A percentile compares a stretch with the other conserved stretches of the same genome.
phyloP scores from a whole-genome alignment of 345 rosid genomes.

The Eucalyptus microcorys region DNA sequence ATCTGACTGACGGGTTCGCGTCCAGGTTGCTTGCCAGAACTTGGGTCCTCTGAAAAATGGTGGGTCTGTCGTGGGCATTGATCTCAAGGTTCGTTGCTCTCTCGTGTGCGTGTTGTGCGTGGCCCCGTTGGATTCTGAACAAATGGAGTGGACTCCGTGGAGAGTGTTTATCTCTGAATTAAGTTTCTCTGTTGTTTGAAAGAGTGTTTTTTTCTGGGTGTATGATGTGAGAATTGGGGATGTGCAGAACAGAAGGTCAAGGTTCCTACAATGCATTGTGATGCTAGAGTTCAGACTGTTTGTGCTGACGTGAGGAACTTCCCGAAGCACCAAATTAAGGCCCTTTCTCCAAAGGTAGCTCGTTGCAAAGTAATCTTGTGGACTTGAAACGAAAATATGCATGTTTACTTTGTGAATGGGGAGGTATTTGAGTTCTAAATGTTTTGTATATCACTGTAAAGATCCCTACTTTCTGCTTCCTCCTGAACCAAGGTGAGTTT shows the following conservation, averaged over 20 bases:
- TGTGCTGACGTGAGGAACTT: constrained; percentile 70
- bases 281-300: constrained; percentile 69
- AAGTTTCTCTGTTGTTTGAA: background rate
- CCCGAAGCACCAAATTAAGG: constrained; percentile 38
- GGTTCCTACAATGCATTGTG: constrained; percentile 79
- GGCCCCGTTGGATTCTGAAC: background rate
- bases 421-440: background rate
- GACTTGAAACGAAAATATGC: background rate
- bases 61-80: constrained; percentile 79
- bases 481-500: background rate
- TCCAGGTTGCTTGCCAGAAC: constrained; percentile 89
- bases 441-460: background rate
- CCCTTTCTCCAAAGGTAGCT: constrained; percentile 67
- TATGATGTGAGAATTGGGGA: background rate
- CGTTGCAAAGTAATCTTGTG: background rate
- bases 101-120: background rate
- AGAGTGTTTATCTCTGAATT: background rate
- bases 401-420: background rate
- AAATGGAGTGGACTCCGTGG: background rate
- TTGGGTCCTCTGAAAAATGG: constrained; percentile 76
- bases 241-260: constrained; percentile 87
- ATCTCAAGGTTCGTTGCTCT: constrained; percentile 56
- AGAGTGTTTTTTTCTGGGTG: background rate
- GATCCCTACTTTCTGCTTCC: background rate
- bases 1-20: background rate